Evolutionary conservation across 2,329 filamentous ascomycete species (phyloP), one percentile per base, ranked within the genome.

Genomic region (Chalaropsis ovoidea): DNA sequence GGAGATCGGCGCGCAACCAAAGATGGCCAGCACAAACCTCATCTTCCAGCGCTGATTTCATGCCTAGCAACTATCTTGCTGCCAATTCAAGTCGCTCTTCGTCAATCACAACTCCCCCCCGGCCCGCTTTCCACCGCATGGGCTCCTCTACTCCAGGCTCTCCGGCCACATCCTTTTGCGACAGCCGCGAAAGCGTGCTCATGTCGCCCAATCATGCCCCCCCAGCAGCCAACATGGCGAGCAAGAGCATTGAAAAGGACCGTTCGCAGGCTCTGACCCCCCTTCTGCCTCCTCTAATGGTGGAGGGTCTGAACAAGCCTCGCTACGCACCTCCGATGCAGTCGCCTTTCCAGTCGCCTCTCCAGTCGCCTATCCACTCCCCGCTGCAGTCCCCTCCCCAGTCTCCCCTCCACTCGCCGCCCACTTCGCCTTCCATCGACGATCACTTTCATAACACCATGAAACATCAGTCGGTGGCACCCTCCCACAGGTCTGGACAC

Each of bases 381-480:
- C 56, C 65, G 10, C 41, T 63, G 80, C 82, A 1, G 79, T 87
- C 41, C 0, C 81, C 82, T 0, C 79, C 86, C 35, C 82, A 89
- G 67, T 95, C 90, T 7, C 90, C 92, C n/a, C 78, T 95, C 31
- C 90, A 95, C 74, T 95, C 90, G 0, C 91, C 91, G 0, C 87
- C 60, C 7, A 61, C 65, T 6, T 43, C 62, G 10, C 47, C 85
- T 0, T 82, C 94, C 13, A 60, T 65, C 27, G 66, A 67, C 19
- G 89, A 72, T 41, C 71, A 86, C 10, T 84, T 86, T n/a, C 76
- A 81, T 68, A 75, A 72, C 22, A 73, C 70, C 22, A 73, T 73
- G 2, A 77, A 65, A 41, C 64, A 63, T 39, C 43, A 63, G n/a
- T 66, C 76, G 41, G 71, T 79, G 60, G 72, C 72, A 64, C 75